Percentiles rank a stretch among this genome's conserved stretches.
These are phyloP conservation scores for Diaporthe longicolla DNA, from an alignment of 2,329 filamentous ascomycete genomes.

Conservation along the genomic window DNA sequence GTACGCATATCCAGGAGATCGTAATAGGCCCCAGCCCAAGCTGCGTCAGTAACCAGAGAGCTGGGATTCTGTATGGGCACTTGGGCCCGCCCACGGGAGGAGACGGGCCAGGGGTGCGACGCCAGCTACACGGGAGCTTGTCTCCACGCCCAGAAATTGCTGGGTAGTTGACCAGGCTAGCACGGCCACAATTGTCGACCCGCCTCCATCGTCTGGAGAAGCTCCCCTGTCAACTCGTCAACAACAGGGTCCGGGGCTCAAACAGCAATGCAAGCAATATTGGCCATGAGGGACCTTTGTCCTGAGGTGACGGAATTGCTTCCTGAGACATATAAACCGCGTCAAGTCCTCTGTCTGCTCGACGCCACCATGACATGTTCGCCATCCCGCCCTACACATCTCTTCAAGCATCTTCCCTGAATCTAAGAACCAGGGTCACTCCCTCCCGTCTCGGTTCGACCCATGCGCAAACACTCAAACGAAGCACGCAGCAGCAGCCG, in stretches of 20 bases:
- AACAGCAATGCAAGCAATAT: constrained; percentile 34
- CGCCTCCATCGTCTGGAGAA: constrained; percentile 31
- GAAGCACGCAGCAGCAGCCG: constrained; percentile 31
- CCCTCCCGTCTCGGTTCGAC: constrained; percentile 25
- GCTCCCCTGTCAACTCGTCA: constrained; percentile 33
- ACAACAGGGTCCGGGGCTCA: constrained; percentile 27
- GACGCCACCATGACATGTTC: constrained; percentile 25
- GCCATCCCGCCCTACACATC: constrained; percentile 2
- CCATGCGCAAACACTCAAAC: constrained; percentile 35
- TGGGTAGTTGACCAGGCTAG: constrained; percentile 21
- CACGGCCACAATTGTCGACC: constrained; percentile 29
- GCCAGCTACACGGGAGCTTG: constrained; percentile 40
- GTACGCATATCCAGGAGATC: constrained; percentile 8
- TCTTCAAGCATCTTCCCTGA: constrained; percentile 38
- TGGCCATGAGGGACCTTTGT: constrained; percentile 28
- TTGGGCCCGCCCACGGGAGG: constrained; percentile 32
- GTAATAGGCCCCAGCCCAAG: constrained; percentile 19
- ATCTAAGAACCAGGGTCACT: neutral
- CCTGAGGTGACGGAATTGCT: constrained; percentile 17
- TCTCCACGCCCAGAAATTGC: constrained; percentile 42
- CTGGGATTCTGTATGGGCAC: constrained; percentile 31
- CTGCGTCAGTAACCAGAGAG: constrained; percentile 32
- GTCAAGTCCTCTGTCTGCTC: constrained; percentile 27
- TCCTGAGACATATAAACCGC: constrained; percentile 39
- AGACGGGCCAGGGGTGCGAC: constrained; percentile 31